phyloP scores from a whole-genome alignment of 1,139 yeast species.

The Ogataea hybrid region DNA sequence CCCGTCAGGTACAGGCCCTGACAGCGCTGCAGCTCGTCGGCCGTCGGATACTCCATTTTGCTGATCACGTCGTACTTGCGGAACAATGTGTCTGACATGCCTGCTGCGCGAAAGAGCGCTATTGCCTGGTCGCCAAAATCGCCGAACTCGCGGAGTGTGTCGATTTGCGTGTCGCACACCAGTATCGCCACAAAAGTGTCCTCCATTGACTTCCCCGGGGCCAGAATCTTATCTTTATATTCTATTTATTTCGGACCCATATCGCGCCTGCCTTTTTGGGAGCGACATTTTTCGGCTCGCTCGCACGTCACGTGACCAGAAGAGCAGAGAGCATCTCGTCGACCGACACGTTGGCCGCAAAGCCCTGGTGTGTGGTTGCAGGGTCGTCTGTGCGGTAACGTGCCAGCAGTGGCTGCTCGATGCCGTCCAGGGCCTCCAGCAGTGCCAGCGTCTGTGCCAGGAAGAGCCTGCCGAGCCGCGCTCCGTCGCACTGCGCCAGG shows the following conservation, averaged over 20 bases:
- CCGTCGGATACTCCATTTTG: conserved; percentile 38
- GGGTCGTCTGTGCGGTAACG: neutral
- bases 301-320: conserved; percentile 1
- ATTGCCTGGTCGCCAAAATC: conserved; percentile 53
- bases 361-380: neutral
- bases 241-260: neutral
- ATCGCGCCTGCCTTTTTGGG: conserved; percentile 7
- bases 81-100: conserved; percentile 24
- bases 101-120: conserved; percentile 31
- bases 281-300: neutral
- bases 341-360: conserved; percentile 7
- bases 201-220: conserved; percentile 5
- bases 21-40: conserved; percentile 30
- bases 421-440: conserved; percentile 3
- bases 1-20: conserved; percentile 62
- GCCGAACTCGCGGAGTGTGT: conserved; percentile 34
- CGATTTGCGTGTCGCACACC: conserved; percentile 45
- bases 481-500: conserved; percentile 41
- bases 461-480: too few species aligned
- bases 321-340: conserved; percentile 13
- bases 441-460: conserved; percentile 1
- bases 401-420: neutral
- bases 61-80: conserved; percentile 46
- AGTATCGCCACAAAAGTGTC: conserved; percentile 39
- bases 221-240: neutral